Evolutionary conservation across 192 early-diverging fungal species (phyloP).

Genomic region (Coemansia sp.): DNA sequence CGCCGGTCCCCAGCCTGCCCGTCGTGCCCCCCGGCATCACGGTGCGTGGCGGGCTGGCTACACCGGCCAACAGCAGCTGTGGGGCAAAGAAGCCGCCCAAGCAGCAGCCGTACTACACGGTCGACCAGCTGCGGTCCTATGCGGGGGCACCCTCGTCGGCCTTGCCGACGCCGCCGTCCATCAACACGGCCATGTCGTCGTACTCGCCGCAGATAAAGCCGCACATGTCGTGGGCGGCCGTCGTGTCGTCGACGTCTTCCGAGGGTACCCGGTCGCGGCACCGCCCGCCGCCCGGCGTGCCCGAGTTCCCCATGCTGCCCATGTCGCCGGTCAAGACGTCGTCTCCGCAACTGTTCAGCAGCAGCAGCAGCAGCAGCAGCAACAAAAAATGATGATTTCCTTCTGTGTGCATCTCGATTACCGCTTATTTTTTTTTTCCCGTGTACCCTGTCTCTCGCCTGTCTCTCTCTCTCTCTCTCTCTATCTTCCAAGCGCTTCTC

Average conservation of each 20-base stretch:
- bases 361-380: background rate
- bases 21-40: background rate
- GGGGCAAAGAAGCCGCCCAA: background rate
- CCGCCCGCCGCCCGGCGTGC: background rate
- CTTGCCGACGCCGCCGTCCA: background rate
- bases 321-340: slow-evolving; percentile 27
- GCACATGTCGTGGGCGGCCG: slow-evolving; percentile 2
- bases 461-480: too few species aligned
- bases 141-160: background rate
- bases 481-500: background rate
- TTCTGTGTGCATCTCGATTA: background rate
- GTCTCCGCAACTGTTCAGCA: slow-evolving; percentile 2
- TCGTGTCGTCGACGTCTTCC: background rate
- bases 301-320: slow-evolving; percentile 26
- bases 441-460: background rate
- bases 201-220: background rate
- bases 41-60: background rate
- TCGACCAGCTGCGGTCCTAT: background rate
- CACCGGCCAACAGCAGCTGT: background rate
- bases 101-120: background rate
- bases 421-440: background rate
- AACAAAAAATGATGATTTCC: background rate
- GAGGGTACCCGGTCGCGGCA: background rate
- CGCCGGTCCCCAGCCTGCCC: background rate
- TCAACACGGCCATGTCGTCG: background rate